phyloP scores from a whole-genome alignment of 1,284 basidiomycete species.

The Peniophora sp. region DNA sequence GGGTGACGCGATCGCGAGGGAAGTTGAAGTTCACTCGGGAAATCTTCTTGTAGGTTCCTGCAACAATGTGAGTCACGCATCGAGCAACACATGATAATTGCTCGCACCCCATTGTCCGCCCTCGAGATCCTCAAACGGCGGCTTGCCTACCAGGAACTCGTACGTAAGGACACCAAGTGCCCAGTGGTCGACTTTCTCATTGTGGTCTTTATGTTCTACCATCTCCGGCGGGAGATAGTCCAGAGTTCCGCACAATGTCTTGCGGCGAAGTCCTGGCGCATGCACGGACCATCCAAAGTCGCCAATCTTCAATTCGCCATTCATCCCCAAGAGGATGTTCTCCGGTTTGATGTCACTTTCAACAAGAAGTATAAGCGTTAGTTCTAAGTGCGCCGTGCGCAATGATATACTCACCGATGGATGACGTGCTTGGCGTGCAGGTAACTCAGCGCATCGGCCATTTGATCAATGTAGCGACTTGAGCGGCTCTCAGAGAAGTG shows the following conservation, averaged over 20 bases:
- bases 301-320: conserved; percentile 96
- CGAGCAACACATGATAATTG: background rate
- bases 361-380: no score
- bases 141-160: conserved; percentile 88
- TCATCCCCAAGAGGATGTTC: conserved; percentile 90
- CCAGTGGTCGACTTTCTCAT: conserved; percentile 92
- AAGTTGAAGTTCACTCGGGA: conserved; percentile 78
- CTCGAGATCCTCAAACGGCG: conserved; percentile 88
- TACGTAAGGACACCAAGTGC: conserved; percentile 94
- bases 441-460: conserved; percentile 94
- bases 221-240: conserved; percentile 99
- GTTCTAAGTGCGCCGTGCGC: no score
- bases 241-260: conserved; percentile 90
- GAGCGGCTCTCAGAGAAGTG: conserved; percentile 85
- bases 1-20: conserved; percentile 49
- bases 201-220: conserved; percentile 87
- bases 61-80: background rate
- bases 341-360: conserved; percentile 99
- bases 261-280: conserved; percentile 84
- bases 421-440: conserved; percentile 96
- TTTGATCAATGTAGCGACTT: conserved; percentile 91
- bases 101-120: conserved; percentile 59
- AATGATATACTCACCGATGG: no score
- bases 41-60: conserved; percentile 85
- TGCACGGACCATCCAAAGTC: conserved; percentile 99